Conservation (phyloP, 345 rosid genomes). For the Euphorbia pulcherrima region DNA sequence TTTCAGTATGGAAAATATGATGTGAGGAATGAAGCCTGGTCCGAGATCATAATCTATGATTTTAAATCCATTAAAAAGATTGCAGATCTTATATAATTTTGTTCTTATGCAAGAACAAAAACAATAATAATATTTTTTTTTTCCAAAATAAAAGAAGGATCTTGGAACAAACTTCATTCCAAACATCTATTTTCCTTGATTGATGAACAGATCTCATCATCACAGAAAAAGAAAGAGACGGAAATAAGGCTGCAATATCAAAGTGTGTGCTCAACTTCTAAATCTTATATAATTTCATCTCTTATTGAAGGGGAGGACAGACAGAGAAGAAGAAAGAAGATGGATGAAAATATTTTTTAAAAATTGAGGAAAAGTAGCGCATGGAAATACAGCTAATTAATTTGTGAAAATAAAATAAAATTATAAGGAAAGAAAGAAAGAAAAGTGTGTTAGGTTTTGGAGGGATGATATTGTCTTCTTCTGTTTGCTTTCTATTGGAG, state of each 20-base stretch:
- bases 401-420: no score
- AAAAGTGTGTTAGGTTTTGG: conserved; percentile 44
- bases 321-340: not conserved
- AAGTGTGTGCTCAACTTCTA: conserved; percentile 19
- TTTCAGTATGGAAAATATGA: conserved; percentile 33
- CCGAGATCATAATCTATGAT: conserved; percentile 46
- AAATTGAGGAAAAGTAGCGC: conserved; percentile 36
- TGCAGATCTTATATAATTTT: no score
- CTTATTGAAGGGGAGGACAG: conserved; percentile 1
- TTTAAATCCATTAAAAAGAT: not conserved
- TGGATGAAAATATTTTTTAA: not conserved
- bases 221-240: conserved; percentile 12
- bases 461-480: conserved; percentile 51
- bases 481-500: conserved; percentile 12
- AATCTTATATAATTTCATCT: not conserved
- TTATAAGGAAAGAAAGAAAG: conserved; percentile 26
- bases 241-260: conserved; percentile 20
- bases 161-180: conserved; percentile 59
- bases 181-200: conserved; percentile 43
- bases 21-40: conserved; percentile 90
- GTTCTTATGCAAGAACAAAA: not conserved
- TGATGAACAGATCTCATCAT: conserved; percentile 24
- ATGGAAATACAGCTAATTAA: conserved; percentile 65
- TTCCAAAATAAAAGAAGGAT: conserved; percentile 15
- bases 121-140: no score